Evolutionary conservation across 2,329 filamentous ascomycete genomes (phyloP).

Genomic region (Ambrosiella xylebori): DNA sequence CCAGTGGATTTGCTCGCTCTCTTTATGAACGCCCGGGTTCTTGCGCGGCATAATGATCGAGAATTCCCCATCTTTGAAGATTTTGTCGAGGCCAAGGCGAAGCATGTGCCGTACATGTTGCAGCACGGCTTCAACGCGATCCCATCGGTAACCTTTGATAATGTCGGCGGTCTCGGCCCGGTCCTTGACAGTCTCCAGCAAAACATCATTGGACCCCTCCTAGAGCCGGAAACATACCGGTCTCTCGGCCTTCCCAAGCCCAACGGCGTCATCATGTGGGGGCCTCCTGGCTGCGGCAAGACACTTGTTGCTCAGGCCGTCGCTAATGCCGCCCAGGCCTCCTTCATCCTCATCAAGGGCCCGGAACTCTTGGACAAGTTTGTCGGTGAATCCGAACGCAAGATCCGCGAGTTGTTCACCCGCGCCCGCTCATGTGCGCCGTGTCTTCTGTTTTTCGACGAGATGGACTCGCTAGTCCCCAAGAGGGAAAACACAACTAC

Average conservation of each 20-base stretch:
- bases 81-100: constrained; percentile 57
- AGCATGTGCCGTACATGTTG: constrained; percentile 44
- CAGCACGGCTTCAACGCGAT: constrained; percentile 91
- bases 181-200: constrained; percentile 67
- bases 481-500: constrained; percentile 61
- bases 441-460: constrained; percentile 95
- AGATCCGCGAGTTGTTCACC: constrained; percentile 79
- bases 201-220: constrained; percentile 82
- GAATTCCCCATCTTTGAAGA: constrained; percentile 25
- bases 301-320: constrained; percentile 92
- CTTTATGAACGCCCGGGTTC: neutral
- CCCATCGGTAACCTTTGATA: constrained; percentile 79
- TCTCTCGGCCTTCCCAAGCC: constrained; percentile 63
- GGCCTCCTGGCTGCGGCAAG: constrained; percentile 90
- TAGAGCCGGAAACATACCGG: constrained; percentile 58
- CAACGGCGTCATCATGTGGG: constrained; percentile 85
- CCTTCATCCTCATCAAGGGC: constrained; percentile 96
- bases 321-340: constrained; percentile 85
- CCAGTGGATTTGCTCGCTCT: constrained; percentile 61
- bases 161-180: constrained; percentile 70
- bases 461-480: constrained; percentile 83
- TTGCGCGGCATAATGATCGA: neutral
- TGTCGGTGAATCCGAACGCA: constrained; percentile 87
- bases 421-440: constrained; percentile 73
- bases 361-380: constrained; percentile 96